Evolutionary conservation across 768 basidiomycete genomes (phyloP), one percentile per base, ranked within the genome.

Genomic region (Boletellus ananas): DNA sequence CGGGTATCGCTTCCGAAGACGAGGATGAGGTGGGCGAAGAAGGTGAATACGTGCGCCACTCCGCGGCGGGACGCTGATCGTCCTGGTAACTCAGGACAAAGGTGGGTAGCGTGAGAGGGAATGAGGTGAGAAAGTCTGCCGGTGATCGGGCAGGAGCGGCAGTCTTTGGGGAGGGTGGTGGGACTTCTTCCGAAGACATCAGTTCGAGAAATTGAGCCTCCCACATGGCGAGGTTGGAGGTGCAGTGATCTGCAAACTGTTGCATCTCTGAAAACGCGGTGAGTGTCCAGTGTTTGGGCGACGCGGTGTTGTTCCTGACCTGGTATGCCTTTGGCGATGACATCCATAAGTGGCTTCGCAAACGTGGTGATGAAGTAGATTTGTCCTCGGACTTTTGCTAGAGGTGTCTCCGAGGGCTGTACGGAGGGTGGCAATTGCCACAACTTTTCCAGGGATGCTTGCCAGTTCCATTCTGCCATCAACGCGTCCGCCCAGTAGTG

Each of bases 401-500:
- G 63, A 7, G 80, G 73, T 23, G 70, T 73, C 29, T 77, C 76
- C 25, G 75, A 71, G 35, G 68, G 70, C 35, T 65, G 66, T n/a
- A 83, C 75, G 2, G 78, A 76, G 8, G 76, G 70, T 25, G 86
- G 84, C 27, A 98, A 74, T 33, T 83, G 77, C 47, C 92, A 80
- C 47, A 83, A 79, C 54, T 80, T 77, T 66, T 99, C 96, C 4
- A 97, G 78, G n/a, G 77, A 73, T 2, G 92, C 88, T 67, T 99
- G 96, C 11, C 81, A 82, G 8, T 81, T 76, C 96, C 96, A 98
- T 71, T 99, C 96, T 47, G 84, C 76, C 70, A 87, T 80, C 34
- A 99, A 70, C 2, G 90, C 93, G 13, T 81, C 75, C 8, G 94
- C 93, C 96, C 96, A 99, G 55, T 91, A 84, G 60, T 89, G 83